Conservation (phyloP, 1,284 basidiomycete genomes). For the Blastosporella zonata region DNA sequence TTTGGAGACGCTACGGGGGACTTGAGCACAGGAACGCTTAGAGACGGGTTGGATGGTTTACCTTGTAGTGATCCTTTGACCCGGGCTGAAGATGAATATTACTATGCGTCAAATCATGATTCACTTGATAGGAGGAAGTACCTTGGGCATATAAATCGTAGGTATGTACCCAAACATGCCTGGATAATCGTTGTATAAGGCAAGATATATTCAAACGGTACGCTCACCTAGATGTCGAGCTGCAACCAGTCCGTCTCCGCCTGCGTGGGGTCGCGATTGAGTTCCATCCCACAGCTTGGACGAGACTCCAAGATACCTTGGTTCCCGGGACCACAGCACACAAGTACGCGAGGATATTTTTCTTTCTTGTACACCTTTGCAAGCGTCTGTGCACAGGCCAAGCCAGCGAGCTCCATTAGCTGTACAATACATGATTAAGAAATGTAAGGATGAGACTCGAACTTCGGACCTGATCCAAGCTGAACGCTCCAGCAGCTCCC, state of each 20-base stretch:
- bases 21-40: not conserved
- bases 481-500: slow-evolving; percentile 81
- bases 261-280: slow-evolving; percentile 23
- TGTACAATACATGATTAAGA: slow-evolving; percentile 28
- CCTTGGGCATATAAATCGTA: slow-evolving; percentile 90
- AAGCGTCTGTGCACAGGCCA: slow-evolving; percentile 91
- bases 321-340: slow-evolving; percentile 96
- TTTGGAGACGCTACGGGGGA: slow-evolving; percentile 67
- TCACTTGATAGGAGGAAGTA: slow-evolving; percentile 26
- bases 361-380: slow-evolving; percentile 71
- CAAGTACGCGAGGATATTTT: slow-evolving; percentile 89
- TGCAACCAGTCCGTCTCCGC: slow-evolving; percentile 96
- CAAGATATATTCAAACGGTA: not conserved
- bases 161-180: slow-evolving; percentile 88
- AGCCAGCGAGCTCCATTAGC: slow-evolving; percentile 98
- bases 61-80: slow-evolving; percentile 86
- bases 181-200: slow-evolving; percentile 26
- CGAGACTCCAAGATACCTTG: slow-evolving; percentile 50
- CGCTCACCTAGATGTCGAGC: slow-evolving; percentile 84
- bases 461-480: slow-evolving; percentile 77
- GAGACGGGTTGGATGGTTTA: slow-evolving; percentile 23
- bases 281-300: not conserved
- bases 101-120: not conserved
- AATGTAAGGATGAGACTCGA: not conserved
- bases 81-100: slow-evolving; percentile 53